Percentiles rank a stretch among this genome's conserved stretches.
These are phyloP conservation scores for Theileria annulata DNA, from an alignment of 169 alveolate species.

Conservation along the genomic window DNA sequence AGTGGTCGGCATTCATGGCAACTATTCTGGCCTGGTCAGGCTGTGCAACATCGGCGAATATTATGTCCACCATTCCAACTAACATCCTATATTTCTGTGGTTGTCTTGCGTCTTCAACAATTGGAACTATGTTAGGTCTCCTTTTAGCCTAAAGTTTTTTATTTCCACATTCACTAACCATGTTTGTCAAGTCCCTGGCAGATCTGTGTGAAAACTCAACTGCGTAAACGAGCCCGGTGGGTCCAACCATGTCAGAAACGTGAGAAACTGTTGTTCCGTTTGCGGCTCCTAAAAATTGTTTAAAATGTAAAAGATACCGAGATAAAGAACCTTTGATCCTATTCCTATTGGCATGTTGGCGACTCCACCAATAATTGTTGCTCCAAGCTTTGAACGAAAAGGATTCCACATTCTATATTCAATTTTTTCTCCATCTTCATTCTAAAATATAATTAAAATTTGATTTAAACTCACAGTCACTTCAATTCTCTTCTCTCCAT, in stretches of 20 bases:
- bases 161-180: constrained; percentile 70
- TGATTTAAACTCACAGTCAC: constrained; percentile 72
- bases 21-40: constrained; percentile 98
- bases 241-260: constrained; percentile 99
- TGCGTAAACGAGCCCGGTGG: constrained; percentile 97
- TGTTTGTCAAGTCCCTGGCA: constrained; percentile 97
- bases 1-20: constrained; percentile 92
- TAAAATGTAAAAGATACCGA: constrained; percentile 70
- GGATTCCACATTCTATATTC: constrained; percentile 99
- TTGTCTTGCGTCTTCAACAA: constrained; percentile 99
- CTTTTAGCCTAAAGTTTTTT: constrained; percentile 85
- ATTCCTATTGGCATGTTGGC: constrained; percentile 95
- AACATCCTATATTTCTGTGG: constrained; percentile 97
- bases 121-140: constrained; percentile 97
- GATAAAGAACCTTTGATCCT: constrained; percentile 94
- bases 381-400: constrained; percentile 98
- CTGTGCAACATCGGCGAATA: constrained; percentile 98
- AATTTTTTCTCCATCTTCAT: constrained; percentile 87
- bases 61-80: constrained; percentile 98
- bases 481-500: constrained; percentile 97
- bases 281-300: constrained; percentile 88
- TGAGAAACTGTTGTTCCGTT: constrained; percentile 98
- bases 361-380: constrained; percentile 97
- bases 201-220: constrained; percentile 98
- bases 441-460: constrained; percentile 9